These are phyloP conservation scores for Cenococcum geophilum DNA, from an alignment of 495 filamentous ascomycete genomes.

Conservation along the genomic window DNA sequence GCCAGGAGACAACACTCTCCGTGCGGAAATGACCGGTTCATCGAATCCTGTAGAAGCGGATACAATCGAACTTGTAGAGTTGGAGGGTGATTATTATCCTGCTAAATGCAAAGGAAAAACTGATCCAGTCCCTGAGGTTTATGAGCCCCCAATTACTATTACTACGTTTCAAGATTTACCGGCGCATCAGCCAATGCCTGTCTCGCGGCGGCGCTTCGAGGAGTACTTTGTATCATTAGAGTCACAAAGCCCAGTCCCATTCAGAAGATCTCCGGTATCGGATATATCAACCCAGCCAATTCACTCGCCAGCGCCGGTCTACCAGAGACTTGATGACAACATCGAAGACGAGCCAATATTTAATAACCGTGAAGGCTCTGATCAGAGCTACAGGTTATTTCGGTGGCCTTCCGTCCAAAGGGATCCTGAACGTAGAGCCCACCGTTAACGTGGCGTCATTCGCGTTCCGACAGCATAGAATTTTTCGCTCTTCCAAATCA, in stretches of 20 bases:
- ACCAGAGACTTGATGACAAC: neutral
- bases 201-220: neutral
- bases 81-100: neutral
- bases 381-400: neutral
- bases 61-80: slow-evolving; percentile 2
- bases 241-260: neutral
- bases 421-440: neutral
- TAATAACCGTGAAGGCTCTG: neutral
- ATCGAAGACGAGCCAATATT: neutral
- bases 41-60: neutral
- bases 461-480: no score
- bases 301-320: neutral
- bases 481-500: no score
- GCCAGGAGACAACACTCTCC: neutral
- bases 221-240: neutral
- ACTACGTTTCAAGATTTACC: neutral
- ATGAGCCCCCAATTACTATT: no score
- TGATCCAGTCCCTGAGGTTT: no score
- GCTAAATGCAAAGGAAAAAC: neutral
- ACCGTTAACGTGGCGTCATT: neutral
- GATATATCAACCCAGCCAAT: neutral
- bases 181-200: neutral
- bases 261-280: neutral
- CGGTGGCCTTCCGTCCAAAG: neutral
- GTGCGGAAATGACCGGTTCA: neutral